Conservation (phyloP, 768 basidiomycete species). For the Mrakia hoshinonis region DNA sequence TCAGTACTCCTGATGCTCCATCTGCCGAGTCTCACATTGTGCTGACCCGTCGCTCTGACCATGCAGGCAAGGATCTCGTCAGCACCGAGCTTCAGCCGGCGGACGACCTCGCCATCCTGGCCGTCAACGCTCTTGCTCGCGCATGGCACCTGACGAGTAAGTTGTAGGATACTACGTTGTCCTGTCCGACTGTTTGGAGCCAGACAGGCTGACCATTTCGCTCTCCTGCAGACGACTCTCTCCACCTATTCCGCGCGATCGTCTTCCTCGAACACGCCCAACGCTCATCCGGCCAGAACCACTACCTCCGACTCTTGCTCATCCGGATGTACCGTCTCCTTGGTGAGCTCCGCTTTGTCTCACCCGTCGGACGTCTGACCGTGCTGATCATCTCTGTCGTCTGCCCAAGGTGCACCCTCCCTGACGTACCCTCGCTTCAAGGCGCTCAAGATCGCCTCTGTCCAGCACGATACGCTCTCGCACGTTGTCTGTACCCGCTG, state of each 20-base stretch:
- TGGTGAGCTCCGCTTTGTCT: slow-evolving; percentile 45
- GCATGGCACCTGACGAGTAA: slow-evolving; percentile 34
- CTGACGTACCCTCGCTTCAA: slow-evolving; percentile 71
- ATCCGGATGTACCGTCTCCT: slow-evolving; percentile 74
- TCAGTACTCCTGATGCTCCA: slow-evolving; percentile 11
- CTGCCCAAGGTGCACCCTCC: slow-evolving; percentile 56
- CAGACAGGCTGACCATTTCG: background rate
- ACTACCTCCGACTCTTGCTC: slow-evolving; percentile 64
- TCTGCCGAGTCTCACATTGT: no score
- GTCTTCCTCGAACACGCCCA: slow-evolving; percentile 64
- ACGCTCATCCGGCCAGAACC: slow-evolving; percentile 65
- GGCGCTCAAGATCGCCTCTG: slow-evolving; percentile 65
- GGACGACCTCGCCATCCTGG: slow-evolving; percentile 72
- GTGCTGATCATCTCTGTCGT: background rate
- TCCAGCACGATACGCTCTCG: slow-evolving; percentile 82
- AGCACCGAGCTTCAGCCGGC: slow-evolving; percentile 74
- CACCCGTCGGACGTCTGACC: background rate
- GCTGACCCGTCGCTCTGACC: background rate
- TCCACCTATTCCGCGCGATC: slow-evolving; percentile 57
- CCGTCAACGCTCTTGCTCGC: slow-evolving; percentile 55
- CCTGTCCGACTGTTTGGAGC: background rate
- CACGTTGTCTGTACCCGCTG: slow-evolving; percentile 71
- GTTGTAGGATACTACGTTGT: background rate
- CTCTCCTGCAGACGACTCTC: slow-evolving; percentile 46
- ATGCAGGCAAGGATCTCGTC: slow-evolving; percentile 51